phyloP scores from a whole-genome alignment of 108 stramenopile species.

The Schizochytrium sp. region DNA sequence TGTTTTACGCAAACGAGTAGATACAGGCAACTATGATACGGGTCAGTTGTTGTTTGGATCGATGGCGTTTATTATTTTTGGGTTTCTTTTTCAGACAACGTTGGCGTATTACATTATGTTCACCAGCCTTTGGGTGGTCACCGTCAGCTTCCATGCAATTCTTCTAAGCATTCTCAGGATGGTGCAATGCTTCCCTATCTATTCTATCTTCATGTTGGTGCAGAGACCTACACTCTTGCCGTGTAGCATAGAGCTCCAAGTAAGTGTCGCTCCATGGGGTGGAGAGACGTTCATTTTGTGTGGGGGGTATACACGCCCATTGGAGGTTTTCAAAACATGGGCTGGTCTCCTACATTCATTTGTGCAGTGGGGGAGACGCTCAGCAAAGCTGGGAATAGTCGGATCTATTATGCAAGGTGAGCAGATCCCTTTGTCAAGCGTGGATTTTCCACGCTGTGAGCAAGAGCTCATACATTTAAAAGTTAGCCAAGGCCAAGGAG shows the following conservation, averaged over 20 bases:
- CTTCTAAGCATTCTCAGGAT: background rate
- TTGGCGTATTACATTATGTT: slow-evolving; percentile 41
- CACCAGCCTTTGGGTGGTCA: background rate
- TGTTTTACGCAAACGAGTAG: slow-evolving; percentile 21
- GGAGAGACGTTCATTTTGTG: background rate
- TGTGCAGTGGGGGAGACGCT: background rate
- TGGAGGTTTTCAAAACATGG: background rate
- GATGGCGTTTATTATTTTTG: slow-evolving; percentile 36
- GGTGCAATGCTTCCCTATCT: background rate
- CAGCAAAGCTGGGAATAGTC: background rate
- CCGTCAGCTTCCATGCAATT: background rate
- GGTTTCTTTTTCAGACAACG: slow-evolving; percentile 48
- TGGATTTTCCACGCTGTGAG: background rate
- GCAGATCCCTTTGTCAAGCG: background rate
- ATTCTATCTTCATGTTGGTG: background rate
- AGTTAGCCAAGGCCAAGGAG: too few species aligned
- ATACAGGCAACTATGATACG: slow-evolving; percentile 44
- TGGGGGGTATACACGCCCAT: background rate
- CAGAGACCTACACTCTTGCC: background rate
- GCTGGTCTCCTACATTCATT: background rate
- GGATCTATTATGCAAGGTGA: background rate
- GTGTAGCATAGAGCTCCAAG: background rate
- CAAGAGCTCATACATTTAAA: background rate
- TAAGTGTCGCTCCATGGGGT: background rate
- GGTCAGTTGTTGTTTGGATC: slow-evolving; percentile 31